phyloP scores from a whole-genome alignment of 805 yeast species.

The Candida tallmaniae region DNA sequence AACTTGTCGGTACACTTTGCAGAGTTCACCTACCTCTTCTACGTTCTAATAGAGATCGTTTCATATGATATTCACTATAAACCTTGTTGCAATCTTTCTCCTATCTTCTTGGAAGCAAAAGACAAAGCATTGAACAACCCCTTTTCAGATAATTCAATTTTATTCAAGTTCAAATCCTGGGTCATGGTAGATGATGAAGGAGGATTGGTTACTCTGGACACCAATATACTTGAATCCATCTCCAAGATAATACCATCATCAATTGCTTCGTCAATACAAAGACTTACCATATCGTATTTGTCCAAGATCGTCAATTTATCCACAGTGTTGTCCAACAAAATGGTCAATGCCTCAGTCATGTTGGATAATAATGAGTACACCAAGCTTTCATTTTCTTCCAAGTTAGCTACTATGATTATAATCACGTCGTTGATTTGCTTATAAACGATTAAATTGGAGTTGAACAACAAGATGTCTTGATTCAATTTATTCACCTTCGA shows the following conservation, averaged over 20 bases:
- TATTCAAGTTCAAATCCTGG: conserved; percentile 51
- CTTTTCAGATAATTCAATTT: conserved; percentile 65
- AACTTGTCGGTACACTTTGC: no score
- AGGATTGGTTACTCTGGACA: conserved; percentile 85
- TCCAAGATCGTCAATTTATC: conserved; percentile 79
- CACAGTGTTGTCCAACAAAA: conserved; percentile 62
- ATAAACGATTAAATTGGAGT: conserved; percentile 77
- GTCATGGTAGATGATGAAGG: conserved; percentile 47
- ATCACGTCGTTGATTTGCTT: conserved; percentile 77
- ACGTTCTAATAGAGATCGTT: no score
- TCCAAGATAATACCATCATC: conserved; percentile 94
- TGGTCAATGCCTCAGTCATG: conserved; percentile 74
- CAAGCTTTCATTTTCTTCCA: conserved; percentile 83
- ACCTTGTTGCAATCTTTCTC: conserved; percentile 45
- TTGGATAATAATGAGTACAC: conserved; percentile 73
- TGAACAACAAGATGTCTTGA: conserved; percentile 76
- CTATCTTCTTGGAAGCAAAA: conserved; percentile 71
- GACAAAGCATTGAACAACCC: conserved; percentile 82
- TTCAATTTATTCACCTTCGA: conserved; percentile 75
- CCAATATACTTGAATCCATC: conserved; percentile 81
- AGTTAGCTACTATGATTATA: conserved; percentile 64
- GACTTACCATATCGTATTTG: conserved; percentile 77
- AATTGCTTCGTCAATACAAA: conserved; percentile 86
- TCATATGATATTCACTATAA: no score
- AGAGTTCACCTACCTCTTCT: no score